Evolutionary conservation across 306 rosid genomes (phyloP).

Genomic region (Potentilla sterilis): DNA sequence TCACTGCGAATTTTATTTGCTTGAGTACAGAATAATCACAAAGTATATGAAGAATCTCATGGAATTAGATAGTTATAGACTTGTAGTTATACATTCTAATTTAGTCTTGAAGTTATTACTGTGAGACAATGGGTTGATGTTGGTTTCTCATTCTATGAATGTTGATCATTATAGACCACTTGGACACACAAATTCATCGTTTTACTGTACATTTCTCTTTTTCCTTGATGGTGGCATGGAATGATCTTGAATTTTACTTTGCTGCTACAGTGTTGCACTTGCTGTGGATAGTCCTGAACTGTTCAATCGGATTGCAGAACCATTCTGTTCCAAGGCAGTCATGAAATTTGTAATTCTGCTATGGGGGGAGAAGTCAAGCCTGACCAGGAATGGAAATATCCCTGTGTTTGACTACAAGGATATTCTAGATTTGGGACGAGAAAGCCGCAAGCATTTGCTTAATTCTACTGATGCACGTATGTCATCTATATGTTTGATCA

Average conservation of each 20-base stretch:
- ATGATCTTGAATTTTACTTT: conserved; percentile 15
- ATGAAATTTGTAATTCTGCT: conserved; percentile 75
- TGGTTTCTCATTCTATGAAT: background rate
- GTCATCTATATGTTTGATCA: conserved; percentile 32
- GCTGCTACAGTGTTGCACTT: conserved; percentile 68
- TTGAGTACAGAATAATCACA: background rate
- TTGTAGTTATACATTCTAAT: background rate
- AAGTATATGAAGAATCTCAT: background rate
- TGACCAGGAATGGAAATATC: conserved; percentile 40
- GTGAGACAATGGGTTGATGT: background rate
- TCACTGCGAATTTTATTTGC: background rate
- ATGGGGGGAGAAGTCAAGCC: conserved; percentile 83
- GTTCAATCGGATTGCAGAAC: conserved; percentile 63
- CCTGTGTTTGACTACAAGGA: conserved; percentile 62
- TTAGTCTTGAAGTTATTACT: background rate
- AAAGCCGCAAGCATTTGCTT: conserved; percentile 47
- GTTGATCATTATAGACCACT: background rate
- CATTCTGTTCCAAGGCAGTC: conserved; percentile 51
- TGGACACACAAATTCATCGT: background rate
- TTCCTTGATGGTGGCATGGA: conserved; percentile 22
- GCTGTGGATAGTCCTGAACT: conserved; percentile 79
- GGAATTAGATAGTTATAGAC: background rate
- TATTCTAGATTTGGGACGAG: conserved; percentile 59
- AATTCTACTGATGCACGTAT: conserved; percentile 55
- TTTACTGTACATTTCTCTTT: background rate